Conservation (phyloP, 257 asterid genomes). For the Haberlea rhodopensis region DNA sequence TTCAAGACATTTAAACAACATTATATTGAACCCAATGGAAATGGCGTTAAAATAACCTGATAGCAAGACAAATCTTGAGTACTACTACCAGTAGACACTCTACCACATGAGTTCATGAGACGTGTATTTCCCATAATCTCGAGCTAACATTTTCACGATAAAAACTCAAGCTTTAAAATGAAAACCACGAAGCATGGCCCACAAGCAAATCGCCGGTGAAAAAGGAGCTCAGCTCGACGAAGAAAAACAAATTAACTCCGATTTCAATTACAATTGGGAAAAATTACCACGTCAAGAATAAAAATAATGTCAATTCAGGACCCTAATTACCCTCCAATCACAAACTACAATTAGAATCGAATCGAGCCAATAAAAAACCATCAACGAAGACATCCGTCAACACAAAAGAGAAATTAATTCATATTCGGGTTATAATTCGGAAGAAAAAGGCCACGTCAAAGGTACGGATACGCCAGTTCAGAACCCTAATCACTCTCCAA, state of each 20-base stretch:
- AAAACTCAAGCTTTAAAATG: conserved; percentile 7
- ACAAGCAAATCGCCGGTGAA: not conserved
- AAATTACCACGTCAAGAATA: not conserved
- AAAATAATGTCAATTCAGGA: conserved; percentile 13
- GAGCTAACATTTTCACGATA: not conserved
- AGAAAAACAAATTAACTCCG: not conserved
- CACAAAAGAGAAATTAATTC: too few relatives aligned
- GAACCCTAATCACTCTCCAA: not conserved
- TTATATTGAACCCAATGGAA: too few relatives aligned
- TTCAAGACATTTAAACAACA: too few relatives aligned
- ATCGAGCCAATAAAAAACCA: not conserved
- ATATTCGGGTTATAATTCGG: too few relatives aligned
- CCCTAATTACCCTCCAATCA: conserved; percentile 26
- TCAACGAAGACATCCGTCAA: too few relatives aligned
- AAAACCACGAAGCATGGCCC: not conserved
- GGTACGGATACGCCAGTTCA: too few relatives aligned
- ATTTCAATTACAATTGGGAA: not conserved
- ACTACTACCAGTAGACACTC: not conserved
- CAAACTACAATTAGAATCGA: not conserved
- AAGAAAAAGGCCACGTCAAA: too few relatives aligned
- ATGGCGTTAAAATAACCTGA: too few relatives aligned
- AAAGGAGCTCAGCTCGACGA: not conserved
- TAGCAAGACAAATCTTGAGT: too few relatives aligned
- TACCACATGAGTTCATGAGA: not conserved
- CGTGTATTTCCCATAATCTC: not conserved